phyloP scores from a whole-genome alignment of 2,329 filamentous ascomycete species.

The Pseudogymnoascus sp. region DNA sequence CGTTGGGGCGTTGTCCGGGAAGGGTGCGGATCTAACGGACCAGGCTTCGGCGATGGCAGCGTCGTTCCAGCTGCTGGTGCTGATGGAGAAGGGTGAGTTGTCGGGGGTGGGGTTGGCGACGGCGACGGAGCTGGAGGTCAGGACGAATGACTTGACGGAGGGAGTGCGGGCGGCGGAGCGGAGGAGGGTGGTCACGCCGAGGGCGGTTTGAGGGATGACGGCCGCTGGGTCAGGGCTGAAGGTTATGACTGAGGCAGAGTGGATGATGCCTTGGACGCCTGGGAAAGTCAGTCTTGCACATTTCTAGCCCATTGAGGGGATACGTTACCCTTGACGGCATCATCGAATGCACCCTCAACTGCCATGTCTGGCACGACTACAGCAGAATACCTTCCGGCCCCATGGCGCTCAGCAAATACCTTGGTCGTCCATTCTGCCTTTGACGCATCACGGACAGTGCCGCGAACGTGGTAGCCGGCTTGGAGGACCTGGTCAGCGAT shows the following conservation, averaged over 20 bases:
- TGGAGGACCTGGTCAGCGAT: conserved; percentile 32
- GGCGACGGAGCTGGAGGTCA: conserved; percentile 30
- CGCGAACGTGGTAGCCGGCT: conserved; percentile 37
- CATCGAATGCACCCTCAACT: conserved; percentile 20
- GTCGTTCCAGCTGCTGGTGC: conserved; percentile 31
- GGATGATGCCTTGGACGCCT: conserved; percentile 27
- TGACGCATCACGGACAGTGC: conserved; percentile 31
- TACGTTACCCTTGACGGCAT: conserved; percentile 22
- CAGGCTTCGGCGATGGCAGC: conserved; percentile 28
- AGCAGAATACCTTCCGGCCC: conserved; percentile 29
- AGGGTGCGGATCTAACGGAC: conserved; percentile 26
- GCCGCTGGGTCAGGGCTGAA: conserved; percentile 22
- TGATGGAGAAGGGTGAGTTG: conserved; percentile 16
- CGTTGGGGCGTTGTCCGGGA: conserved; percentile 19
- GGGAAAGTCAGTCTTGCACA: neutral
- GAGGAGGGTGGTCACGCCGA: neutral
- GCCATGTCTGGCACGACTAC: conserved; percentile 30
- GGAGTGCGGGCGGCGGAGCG: conserved; percentile 12
- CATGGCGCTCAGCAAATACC: conserved; percentile 29
- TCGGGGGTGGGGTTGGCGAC: conserved; percentile 19
- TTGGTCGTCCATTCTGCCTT: conserved; percentile 29
- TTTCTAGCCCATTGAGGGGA: neutral
- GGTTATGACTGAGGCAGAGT: conserved; percentile 26
- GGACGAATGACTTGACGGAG: conserved; percentile 33
- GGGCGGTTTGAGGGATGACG: conserved; percentile 13